phyloP scores from a whole-genome alignment of 768 basidiomycete genomes.

The Boletus speciosus region DNA sequence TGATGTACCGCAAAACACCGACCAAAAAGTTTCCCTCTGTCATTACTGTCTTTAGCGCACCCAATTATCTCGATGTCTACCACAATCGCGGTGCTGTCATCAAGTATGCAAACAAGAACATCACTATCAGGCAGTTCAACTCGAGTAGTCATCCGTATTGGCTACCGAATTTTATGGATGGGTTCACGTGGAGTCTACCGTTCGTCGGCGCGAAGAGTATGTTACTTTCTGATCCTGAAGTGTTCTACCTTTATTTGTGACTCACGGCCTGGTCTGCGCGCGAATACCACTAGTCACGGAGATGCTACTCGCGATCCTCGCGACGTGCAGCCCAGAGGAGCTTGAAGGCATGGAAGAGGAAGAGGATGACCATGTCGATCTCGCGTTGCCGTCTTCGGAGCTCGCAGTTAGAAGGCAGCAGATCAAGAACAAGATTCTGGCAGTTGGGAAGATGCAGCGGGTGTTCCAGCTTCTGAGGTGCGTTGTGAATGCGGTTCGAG shows the following conservation, averaged over 20 bases:
- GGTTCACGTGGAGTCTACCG: conserved; percentile 97
- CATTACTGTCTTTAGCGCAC: conserved; percentile 97
- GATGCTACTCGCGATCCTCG: conserved; percentile 93
- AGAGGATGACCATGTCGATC: conserved; percentile 27
- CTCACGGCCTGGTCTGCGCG: neutral
- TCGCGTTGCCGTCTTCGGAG: conserved; percentile 39
- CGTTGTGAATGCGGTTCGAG: conserved; percentile 23
- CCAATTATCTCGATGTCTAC: conserved; percentile 97
- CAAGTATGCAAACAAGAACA: conserved; percentile 96
- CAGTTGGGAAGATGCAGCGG: conserved; percentile 86
- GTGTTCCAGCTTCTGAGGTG: conserved; percentile 88
- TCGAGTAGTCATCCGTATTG: conserved; percentile 83
- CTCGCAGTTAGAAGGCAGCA: conserved; percentile 56
- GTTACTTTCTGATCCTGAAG: conserved; percentile 23
- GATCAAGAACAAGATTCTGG: conserved; percentile 93
- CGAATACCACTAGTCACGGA: conserved; percentile 69
- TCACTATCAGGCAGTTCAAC: conserved; percentile 91
- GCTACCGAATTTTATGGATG: conserved; percentile 98
- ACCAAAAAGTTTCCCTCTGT: conserved; percentile 95
- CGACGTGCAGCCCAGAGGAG: conserved; percentile 92
- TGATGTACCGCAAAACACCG: conserved; percentile 94
- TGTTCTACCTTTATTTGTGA: neutral
- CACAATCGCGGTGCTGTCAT: conserved; percentile 96
- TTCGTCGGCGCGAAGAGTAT: conserved; percentile 97
- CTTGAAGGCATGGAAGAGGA: conserved; percentile 63